phyloP scores from a whole-genome alignment of 257 asterid genomes.

The Capsicum baccatum region DNA sequence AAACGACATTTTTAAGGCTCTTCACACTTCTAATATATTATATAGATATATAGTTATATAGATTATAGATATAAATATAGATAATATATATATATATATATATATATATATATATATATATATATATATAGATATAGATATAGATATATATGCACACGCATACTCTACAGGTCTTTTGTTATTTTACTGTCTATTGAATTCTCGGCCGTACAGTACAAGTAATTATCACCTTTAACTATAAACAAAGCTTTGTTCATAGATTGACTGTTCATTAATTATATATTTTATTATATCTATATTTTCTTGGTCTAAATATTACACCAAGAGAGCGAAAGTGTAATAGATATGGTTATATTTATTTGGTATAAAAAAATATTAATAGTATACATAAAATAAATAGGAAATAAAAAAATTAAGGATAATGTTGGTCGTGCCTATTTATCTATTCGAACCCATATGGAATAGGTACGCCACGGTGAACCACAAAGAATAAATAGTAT shows the following conservation, averaged over 20 bases:
- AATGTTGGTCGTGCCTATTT: neutral
- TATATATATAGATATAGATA: too few species aligned
- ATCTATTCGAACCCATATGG: conserved; percentile 71
- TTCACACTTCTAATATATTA: too few species aligned
- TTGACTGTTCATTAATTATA: neutral
- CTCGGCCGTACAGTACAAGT: too few species aligned
- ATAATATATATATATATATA: too few species aligned
- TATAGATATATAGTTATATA: too few species aligned
- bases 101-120: too few species aligned
- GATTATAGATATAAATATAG: too few species aligned
- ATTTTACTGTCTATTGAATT: neutral
- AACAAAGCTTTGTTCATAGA: neutral
- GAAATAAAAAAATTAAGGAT: neutral
- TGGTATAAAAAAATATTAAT: neutral
- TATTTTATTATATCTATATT: neutral
- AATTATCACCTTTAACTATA: neutral
- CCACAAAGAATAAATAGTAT: conserved; percentile 72
- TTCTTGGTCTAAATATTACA: neutral
- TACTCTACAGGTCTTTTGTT: neutral
- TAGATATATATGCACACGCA: neutral
- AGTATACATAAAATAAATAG: neutral
- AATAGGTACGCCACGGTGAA: conserved; percentile 79
- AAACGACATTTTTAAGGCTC: too few species aligned
- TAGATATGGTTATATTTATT: neutral
- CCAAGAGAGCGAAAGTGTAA: neutral